Evolutionary conservation across 2,329 filamentous ascomycete species (phyloP).

Genomic region (Fusarium camptoceras): DNA sequence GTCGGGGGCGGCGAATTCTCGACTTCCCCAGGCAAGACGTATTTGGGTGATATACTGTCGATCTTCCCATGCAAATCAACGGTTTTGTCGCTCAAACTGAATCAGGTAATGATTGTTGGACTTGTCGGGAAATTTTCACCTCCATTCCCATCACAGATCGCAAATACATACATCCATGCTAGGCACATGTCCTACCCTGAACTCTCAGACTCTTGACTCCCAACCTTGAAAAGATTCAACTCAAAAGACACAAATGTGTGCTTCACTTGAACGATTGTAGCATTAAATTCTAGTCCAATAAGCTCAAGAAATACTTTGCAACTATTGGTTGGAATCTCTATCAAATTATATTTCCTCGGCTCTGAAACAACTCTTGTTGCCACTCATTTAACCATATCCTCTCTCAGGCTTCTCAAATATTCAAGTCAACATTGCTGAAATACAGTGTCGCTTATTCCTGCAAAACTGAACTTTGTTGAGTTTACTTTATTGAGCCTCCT

Average conservation of each 20-base stretch:
- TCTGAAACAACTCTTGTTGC: not conserved
- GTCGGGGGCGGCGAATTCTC: conserved; percentile 27
- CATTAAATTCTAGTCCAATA: too few species aligned
- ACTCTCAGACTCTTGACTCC: not conserved
- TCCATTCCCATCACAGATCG: not conserved
- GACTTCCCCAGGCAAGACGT: conserved; percentile 25
- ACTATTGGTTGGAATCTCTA: too few species aligned
- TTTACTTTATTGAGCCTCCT: conserved; percentile 7
- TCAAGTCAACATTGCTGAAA: not conserved
- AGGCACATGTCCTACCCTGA: not conserved
- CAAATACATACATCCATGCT: not conserved
- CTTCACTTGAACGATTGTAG: not conserved
- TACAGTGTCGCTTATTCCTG: not conserved
- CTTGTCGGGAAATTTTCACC: conserved; percentile 9
- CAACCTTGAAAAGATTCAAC: not conserved
- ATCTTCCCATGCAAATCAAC: conserved; percentile 34
- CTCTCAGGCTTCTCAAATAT: not conserved
- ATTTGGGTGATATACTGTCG: conserved; percentile 19
- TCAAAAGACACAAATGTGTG: not conserved
- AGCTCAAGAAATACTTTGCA: too few species aligned
- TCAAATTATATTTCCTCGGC: too few species aligned
- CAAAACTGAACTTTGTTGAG: conserved; percentile 8
- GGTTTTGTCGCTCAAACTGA: conserved; percentile 26
- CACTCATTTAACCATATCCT: not conserved
- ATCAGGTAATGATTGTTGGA: conserved; percentile 21